Evolutionary conservation across 129 eudicot species (phyloP), one percentile per base, ranked within the genome.

Genomic region (Silybum marianum): DNA sequence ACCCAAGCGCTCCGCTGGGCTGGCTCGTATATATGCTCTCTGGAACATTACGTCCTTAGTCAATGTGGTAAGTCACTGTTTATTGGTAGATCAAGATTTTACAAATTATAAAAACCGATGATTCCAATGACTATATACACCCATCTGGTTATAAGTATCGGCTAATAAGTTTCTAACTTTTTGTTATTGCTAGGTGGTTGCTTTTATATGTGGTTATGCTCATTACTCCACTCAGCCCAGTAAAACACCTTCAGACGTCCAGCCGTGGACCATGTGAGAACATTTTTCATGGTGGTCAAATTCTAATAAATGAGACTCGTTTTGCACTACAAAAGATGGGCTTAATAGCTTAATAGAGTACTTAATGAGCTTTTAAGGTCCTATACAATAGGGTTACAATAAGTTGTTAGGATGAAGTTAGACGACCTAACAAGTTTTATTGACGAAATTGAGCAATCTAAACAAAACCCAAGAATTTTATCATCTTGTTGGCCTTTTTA

Each of bases 21-120:
- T 93, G 74, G 99, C 99, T 68, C 99, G 99, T 76, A 84, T 91
- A 66, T 96, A 96, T 82, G 99, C 99, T 82, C 84, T 96, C 80
- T 96, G 99, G 99, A 96, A 93, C 88, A 77, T 93, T 77, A 93
- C 92, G 23, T 96, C 99, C 38, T 78, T 96, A 84, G 81, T 93
- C 78, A 96, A 93, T 83, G 93, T 96, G 67, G 99, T 96, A 87
- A 91, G 97, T 85, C 28, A 18, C 46, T 16, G 30, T 38, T 36
- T 38, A 19, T 34, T 40, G 39, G 18, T 38, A 7, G 73, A 40
- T 7, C 74, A 42, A 8, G 16, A 44, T 44, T 25, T 34, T 22
- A n/a, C 42, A 54, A 36, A 24, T 6, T 69, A 32, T 36, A 9
- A 30, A 30, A 82, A 24, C 21, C 46, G 48, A 58, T 74, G 51